Base-by-base conservation (phyloP, 441 rosid genomes). In the Flueggea neowawraea region DNA sequence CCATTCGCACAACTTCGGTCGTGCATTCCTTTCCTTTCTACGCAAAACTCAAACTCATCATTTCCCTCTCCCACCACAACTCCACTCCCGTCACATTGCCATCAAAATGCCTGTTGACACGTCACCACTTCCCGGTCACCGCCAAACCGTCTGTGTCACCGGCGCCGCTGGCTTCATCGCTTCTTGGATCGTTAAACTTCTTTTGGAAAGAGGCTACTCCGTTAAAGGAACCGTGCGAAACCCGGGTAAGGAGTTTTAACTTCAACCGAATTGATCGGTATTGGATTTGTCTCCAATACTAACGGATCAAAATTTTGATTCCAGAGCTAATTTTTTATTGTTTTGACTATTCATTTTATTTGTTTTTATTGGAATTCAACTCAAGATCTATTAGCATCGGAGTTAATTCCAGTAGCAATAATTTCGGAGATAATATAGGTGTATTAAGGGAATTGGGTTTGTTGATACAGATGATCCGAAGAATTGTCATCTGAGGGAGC, bases 151-250 rank as follows among this genome's bases (percentile, higher is more conserved):
- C 51, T 95, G 99, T 59, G 95, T 95, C 75, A 95, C 99, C 62
- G 99, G 99, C 12, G 91, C 99, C 17, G 98, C 91, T 5, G 95
- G 98, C 57, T 91, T 86, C 76, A 91, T 91, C 47, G 97, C 95
- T 58, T 95, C 99, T 7, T 89, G 98, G 98, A 76, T 86, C 7
- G 97, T 91, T 31, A 89, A 91, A 62, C 74, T 86, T 31, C 92
- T 91, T 13, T 70, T 91, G 10, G 88, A 91, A 54, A 75, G 68
- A 70, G 98, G 90, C 60, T 91, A 91, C 74, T 70, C 78, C 31
- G 95, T 95, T 6, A 79, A 68, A 73, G 97, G 97, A 73, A 89
- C 99, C 31, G 82, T 82, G 31, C 62, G 98, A 52, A 91, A 89
- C 64, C 97, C 96, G 60, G 95, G 96, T 89, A 5, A 22, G 28